Evolutionary conservation across 768 basidiomycete species (phyloP).

Genomic region (Amylocystis lapponica): DNA sequence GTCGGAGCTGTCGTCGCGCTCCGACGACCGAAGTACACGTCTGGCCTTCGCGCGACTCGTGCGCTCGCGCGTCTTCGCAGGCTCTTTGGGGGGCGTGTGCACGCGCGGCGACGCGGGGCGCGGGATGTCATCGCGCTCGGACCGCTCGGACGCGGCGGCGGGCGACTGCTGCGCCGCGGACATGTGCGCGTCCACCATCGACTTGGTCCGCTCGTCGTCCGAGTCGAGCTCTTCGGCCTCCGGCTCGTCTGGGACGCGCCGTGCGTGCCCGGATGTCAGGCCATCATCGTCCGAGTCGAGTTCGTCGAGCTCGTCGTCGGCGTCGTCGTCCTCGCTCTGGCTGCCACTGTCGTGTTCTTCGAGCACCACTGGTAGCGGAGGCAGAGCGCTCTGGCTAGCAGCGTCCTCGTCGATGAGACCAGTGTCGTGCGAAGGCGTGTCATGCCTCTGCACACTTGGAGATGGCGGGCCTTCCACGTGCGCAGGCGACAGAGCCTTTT

Average conservation of each 20-base stretch:
- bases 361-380: neutral
- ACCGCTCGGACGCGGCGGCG: neutral
- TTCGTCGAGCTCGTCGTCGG: constrained; percentile 9
- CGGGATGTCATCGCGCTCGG: neutral
- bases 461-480: neutral
- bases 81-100: neutral
- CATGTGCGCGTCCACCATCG: constrained; percentile 6
- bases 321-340: constrained; percentile 8
- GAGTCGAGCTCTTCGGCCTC: constrained; percentile 7
- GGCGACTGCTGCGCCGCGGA: neutral
- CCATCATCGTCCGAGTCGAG: constrained; percentile 3
- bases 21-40: neutral
- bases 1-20: constrained; percentile 1
- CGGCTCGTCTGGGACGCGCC: neutral
- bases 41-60: neutral
- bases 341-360: constrained; percentile 1
- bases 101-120: too few relatives aligned
- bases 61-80: neutral
- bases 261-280: neutral
- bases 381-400: neutral
- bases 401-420: neutral
- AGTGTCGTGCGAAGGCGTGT: neutral
- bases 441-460: neutral
- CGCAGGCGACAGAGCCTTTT: neutral
- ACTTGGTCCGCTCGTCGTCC: constrained; percentile 13